Percentiles rank a stretch among this genome's conserved stretches.
Evolutionary conservation across 2,329 filamentous ascomycete species (phyloP).

Genomic region (Trichophyton rubrum): DNA sequence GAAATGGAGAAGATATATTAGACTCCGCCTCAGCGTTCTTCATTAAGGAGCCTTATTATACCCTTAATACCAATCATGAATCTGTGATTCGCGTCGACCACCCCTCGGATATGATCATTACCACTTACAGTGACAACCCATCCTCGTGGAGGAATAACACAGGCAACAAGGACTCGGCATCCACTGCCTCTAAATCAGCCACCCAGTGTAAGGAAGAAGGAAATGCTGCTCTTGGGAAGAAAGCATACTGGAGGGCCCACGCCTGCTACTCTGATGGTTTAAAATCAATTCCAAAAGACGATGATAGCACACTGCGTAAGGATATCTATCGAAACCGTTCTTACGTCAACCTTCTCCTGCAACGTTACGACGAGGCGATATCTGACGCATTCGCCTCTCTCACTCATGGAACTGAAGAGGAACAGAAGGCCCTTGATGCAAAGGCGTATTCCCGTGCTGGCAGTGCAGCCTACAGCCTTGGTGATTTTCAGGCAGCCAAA

Average conservation of each 20-base stretch:
- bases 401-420: background rate
- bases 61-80: slow-evolving; percentile 25
- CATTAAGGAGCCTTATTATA: slow-evolving; percentile 46
- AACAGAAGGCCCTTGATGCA: background rate
- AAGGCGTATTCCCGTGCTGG: slow-evolving; percentile 1
- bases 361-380: background rate
- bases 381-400: background rate
- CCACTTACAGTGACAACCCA: background rate
- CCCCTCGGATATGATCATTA: slow-evolving; percentile 35
- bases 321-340: background rate
- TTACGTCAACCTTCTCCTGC: background rate
- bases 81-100: slow-evolving; percentile 43
- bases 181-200: background rate
- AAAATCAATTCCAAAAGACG: background rate
- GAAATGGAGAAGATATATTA: background rate
- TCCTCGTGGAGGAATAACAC: background rate
- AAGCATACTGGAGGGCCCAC: background rate
- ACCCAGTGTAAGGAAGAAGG: background rate
- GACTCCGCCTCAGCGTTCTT: slow-evolving; percentile 26
- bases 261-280: background rate
- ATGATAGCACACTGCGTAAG: background rate
- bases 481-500: background rate
- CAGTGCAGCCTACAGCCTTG: background rate
- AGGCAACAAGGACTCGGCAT: background rate
- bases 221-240: background rate